Conservation (phyloP, 2,329 filamentous ascomycete genomes). For the Claviceps sp. region DNA sequence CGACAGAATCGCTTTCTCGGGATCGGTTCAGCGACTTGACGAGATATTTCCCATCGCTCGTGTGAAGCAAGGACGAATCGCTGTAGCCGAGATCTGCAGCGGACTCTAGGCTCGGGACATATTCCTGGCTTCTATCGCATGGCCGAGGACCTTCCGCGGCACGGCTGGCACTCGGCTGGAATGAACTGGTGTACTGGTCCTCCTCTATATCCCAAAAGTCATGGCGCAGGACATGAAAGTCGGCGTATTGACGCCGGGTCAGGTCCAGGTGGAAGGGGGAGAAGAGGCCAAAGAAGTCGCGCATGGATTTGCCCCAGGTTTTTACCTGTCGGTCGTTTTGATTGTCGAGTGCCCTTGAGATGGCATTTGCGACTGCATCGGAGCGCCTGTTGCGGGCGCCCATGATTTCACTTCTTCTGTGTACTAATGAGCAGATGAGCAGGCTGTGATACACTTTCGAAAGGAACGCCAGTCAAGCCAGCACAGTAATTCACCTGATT, state of each 20-base stretch:
- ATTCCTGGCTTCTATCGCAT: constrained; percentile 12
- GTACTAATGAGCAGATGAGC: no score
- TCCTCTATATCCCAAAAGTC: constrained; percentile 4
- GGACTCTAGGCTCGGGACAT: constrained; percentile 20
- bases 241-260: background rate
- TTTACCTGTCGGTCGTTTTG: background rate
- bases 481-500: no score
- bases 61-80: constrained; percentile 63
- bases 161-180: background rate
- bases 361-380: background rate
- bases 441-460: no score
- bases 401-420: background rate
- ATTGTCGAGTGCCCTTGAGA: background rate
- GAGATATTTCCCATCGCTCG: constrained; percentile 50
- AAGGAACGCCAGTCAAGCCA: no score
- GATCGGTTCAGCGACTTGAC: constrained; percentile 57
- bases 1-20: constrained; percentile 60
- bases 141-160: background rate
- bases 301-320: background rate
- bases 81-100: constrained; percentile 62
- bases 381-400: background rate
- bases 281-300: background rate
- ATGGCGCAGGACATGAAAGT: constrained; percentile 3
- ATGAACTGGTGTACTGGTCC: background rate
- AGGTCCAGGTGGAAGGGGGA: constrained; percentile 1